These are phyloP conservation scores for Pyrenochaeta sp. DNA, from an alignment of 2,329 filamentous ascomycete genomes.

Conservation along the genomic window DNA sequence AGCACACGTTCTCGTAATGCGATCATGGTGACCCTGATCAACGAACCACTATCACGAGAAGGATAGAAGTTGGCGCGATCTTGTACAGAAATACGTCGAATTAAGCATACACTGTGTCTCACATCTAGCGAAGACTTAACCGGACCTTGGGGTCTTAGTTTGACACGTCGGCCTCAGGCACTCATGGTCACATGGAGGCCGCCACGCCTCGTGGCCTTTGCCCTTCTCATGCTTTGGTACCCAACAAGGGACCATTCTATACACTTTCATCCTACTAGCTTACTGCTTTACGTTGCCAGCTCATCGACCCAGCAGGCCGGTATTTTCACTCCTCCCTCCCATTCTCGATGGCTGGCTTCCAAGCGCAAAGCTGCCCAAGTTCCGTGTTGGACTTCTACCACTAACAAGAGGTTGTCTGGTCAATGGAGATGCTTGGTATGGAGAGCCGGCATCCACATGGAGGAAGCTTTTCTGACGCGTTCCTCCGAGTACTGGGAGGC, in stretches of 20 bases:
- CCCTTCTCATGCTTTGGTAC: neutral
- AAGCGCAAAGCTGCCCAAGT: constrained; percentile 38
- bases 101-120: neutral
- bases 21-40: too few relatives aligned
- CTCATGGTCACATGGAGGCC: neutral
- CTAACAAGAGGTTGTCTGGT: constrained; percentile 43
- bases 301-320: constrained; percentile 22
- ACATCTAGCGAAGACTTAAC: neutral
- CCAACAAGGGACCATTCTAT: neutral
- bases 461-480: constrained; percentile 33
- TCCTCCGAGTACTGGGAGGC: constrained; percentile 38
- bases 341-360: constrained; percentile 43
- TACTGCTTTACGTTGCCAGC: neutral
- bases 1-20: too few relatives aligned
- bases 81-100: too few relatives aligned
- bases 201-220: neutral
- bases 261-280: neutral
- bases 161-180: neutral
- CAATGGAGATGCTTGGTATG: constrained; percentile 44
- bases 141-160: neutral
- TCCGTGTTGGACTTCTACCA: constrained; percentile 18
- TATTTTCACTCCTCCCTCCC: constrained; percentile 10
- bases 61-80: too few relatives aligned
- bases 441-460: constrained; percentile 21
- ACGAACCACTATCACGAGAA: too few relatives aligned